Conservation (phyloP, 805 yeast genomes). For the Cyberlindnera euphorbiiphila region DNA sequence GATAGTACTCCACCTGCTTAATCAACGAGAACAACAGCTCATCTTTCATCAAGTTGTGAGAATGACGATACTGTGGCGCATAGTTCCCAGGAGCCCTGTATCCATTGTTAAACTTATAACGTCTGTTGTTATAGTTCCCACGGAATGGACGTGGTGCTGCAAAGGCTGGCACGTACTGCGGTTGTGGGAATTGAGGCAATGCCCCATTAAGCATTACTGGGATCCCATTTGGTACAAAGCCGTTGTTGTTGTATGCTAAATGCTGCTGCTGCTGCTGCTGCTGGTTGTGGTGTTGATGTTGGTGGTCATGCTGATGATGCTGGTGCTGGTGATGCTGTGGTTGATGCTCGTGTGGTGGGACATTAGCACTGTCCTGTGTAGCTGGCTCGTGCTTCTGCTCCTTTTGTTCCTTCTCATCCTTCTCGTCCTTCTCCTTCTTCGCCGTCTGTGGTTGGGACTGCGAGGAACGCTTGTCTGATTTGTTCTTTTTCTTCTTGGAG, state of each 20-base stretch:
- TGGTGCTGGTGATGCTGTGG: conserved; percentile 9
- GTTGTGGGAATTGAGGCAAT: conserved; percentile 10
- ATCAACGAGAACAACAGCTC: conserved; percentile 24
- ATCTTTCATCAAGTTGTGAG: conserved; percentile 11
- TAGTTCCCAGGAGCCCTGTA: conserved; percentile 1
- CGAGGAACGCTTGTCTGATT: too few species aligned
- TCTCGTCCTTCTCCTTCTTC: conserved; percentile 8
- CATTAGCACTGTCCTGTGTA: neutral
- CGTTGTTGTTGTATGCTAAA: conserved; percentile 9
- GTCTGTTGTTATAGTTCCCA: conserved; percentile 24
- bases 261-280: conserved; percentile 8
- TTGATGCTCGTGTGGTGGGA: conserved; percentile 1
- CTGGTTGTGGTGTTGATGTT: conserved; percentile 5
- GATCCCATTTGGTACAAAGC: conserved; percentile 7
- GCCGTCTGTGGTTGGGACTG: conserved; percentile 2
- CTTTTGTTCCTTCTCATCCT: conserved; percentile 5
- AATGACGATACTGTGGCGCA: conserved; percentile 8
- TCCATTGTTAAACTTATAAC: conserved; percentile 19
- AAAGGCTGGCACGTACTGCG: conserved; percentile 13
- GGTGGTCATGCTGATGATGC: neutral
- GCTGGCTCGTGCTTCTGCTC: neutral
- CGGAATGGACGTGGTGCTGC: conserved; percentile 21
- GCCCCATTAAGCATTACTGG: conserved; percentile 11
- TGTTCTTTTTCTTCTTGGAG: conserved; percentile 27
- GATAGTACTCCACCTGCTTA: conserved; percentile 84